phyloP scores from a whole-genome alignment of 805 yeast species.

The Wickerhamomyces hampshirensis region DNA sequence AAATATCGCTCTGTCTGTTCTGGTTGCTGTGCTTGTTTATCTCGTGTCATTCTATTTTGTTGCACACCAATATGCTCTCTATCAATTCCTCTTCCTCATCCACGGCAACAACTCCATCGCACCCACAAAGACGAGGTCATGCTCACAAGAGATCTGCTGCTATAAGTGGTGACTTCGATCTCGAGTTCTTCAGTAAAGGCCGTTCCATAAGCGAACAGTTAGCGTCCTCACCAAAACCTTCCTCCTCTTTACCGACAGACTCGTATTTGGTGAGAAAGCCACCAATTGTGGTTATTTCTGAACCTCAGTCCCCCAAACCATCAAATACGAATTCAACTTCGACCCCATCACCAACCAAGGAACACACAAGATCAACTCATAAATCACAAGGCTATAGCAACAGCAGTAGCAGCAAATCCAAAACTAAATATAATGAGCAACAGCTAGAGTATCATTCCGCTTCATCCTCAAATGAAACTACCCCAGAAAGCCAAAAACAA shows the following conservation, averaged over 20 bases:
- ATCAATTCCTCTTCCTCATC: slow-evolving; percentile 16
- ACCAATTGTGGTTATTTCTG: slow-evolving; percentile 15
- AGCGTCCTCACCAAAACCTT: slow-evolving; percentile 6
- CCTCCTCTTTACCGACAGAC: slow-evolving; percentile 7
- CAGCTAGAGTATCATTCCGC: slow-evolving; percentile 7
- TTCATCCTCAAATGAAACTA: slow-evolving; percentile 23
- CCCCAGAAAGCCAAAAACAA: slow-evolving; percentile 21
- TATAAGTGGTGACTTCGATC: slow-evolving; percentile 79
- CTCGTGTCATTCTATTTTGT: too few relatives aligned
- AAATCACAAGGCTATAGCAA: too few relatives aligned
- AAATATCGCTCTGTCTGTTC: too few relatives aligned
- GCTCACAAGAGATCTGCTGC: slow-evolving; percentile 86
- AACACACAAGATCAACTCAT: slow-evolving; percentile 33
- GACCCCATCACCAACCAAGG: slow-evolving; percentile 21
- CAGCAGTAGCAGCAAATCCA: slow-evolving; percentile 24
- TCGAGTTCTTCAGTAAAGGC: slow-evolving; percentile 20
- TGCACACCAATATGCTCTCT: too few relatives aligned
- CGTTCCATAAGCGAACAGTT: slow-evolving; percentile 17
- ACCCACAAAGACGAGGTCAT: slow-evolving; percentile 49
- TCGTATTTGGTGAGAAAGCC: slow-evolving; percentile 4
- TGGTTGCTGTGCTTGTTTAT: too few relatives aligned
- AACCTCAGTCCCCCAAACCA: slow-evolving; percentile 5
- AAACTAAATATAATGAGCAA: slow-evolving; percentile 2
- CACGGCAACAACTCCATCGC: slow-evolving; percentile 9
- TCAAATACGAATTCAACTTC: slow-evolving; percentile 4